Base-by-base conservation (phyloP, 257 asterid genomes). In the Euphrasia confusa region DNA sequence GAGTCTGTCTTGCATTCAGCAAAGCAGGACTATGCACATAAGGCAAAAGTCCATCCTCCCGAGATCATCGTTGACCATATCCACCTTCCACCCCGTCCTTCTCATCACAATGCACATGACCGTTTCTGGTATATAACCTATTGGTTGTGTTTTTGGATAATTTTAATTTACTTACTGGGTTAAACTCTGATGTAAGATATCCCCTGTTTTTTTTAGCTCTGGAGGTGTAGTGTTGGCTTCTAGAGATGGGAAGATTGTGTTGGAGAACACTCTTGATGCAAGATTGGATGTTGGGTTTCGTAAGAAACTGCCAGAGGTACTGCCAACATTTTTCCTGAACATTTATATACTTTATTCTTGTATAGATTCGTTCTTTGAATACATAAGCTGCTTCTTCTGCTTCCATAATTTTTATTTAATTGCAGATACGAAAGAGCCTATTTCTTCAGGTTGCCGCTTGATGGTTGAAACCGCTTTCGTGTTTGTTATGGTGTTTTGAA, bases 191-290 rank as follows among this genome's bases (percentile, higher is more conserved):
- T 45, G 33, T 57, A 18, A 60, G 48, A 13, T 28, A 28, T 66
- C 60, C 32, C 48, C 17, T 67, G 5, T 32, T 74, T 64, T 10
- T 72, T 40, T 77, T 21, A 91, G 98, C 72, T 68, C 92, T 21
- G 98, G 98, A 71, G 98, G 98, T 58, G 92, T 88, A 7, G 96
- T 91, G 17, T 75, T 91, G 84, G 98, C 98, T 71, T 91, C 98
- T 68, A 81, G 94, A 66, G 96, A 91, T 81, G 98, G 98, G 54
- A 91, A 88, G 75, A 91, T 91, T 68, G 98, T 91, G 81, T 88
- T 74, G 52, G 98, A 91, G 82, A 91, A 88, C 83, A 86, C 90
- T 44, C 94, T 88, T 61, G 96, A 88, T 71, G 94, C 95, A 57
- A 81, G 95, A 74, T 75, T 88, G 77, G 98, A 91, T 30, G 95